phyloP scores from a whole-genome alignment of 306 rosid species.

The Prunus dulcis region DNA sequence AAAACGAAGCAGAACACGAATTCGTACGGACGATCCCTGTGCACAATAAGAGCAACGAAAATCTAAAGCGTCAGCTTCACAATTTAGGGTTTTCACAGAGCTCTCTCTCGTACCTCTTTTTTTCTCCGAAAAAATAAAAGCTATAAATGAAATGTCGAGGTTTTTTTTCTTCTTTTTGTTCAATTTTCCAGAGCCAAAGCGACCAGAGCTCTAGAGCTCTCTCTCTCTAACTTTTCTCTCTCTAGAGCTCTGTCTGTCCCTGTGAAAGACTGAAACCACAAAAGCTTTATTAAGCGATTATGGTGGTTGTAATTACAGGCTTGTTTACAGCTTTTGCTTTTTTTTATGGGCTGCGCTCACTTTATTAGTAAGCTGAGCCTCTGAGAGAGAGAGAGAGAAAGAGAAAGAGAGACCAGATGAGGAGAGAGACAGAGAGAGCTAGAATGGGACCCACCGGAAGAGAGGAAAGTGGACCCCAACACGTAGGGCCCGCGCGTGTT shows the following conservation, averaged over 20 bases:
- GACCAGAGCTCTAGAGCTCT: not conserved
- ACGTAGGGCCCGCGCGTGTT: slow-evolving; percentile 47
- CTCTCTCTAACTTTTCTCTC: not conserved
- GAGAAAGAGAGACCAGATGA: not conserved
- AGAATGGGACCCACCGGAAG: not conserved
- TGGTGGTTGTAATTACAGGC: not conserved
- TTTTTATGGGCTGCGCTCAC: slow-evolving; percentile 35
- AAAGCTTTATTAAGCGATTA: not conserved
- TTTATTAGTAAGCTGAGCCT: slow-evolving; percentile 17
- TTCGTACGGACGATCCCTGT: slow-evolving; percentile 1
- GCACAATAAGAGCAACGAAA: not conserved
- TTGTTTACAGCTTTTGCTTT: slow-evolving; percentile 6
- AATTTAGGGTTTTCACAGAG: slow-evolving; percentile 9
- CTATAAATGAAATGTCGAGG: slow-evolving; percentile 19
- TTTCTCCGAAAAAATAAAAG: not conserved
- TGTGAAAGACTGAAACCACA: not conserved
- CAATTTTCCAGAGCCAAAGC: slow-evolving; percentile 9
- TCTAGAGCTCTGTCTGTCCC: not conserved
- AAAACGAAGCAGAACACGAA: slow-evolving; percentile 24
- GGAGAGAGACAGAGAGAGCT: not conserved
- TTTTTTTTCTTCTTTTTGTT: not conserved
- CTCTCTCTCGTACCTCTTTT: not conserved
- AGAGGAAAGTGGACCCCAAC: slow-evolving; percentile 11
- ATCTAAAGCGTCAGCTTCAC: not conserved
- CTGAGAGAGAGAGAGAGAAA: slow-evolving; percentile 3